phyloP scores from a whole-genome alignment of 768 basidiomycete species.

The Phaffia tasmanica region DNA sequence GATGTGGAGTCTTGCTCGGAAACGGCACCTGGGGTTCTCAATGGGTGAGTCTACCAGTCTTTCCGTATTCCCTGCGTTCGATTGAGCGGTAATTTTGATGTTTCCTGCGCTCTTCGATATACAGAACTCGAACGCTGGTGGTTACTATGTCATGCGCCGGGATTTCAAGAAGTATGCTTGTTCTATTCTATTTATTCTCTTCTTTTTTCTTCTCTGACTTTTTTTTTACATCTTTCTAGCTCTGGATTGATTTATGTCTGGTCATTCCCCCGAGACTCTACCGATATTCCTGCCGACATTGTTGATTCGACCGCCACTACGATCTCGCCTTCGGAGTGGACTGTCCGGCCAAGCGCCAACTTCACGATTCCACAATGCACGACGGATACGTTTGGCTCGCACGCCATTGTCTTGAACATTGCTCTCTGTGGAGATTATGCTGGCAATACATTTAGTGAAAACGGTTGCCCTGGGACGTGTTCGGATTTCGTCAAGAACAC shows the following conservation, averaged over 20 bases:
- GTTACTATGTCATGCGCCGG: slow-evolving; percentile 50
- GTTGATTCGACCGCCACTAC: slow-evolving; percentile 24
- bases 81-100: too few relatives aligned
- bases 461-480: slow-evolving; percentile 32
- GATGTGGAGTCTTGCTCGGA: slow-evolving; percentile 47
- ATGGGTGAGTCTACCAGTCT: slow-evolving; percentile 8
- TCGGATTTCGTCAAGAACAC: slow-evolving; percentile 53
- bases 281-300: slow-evolving; percentile 43
- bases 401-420: slow-evolving; percentile 46
- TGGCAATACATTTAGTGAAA: slow-evolving; percentile 29
- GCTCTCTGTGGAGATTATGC: slow-evolving; percentile 36
- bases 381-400: slow-evolving; percentile 34
- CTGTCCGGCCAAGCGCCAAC: slow-evolving; percentile 33
- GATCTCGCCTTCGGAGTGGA: slow-evolving; percentile 31
- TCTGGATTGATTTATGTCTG: slow-evolving; percentile 48
- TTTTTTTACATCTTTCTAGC: not conserved
- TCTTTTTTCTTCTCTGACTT: not conserved
- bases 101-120: too few relatives aligned
- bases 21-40: slow-evolving; percentile 40
- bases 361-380: slow-evolving; percentile 33
- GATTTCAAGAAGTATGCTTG: slow-evolving; percentile 28
- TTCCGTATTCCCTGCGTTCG: slow-evolving; percentile 44
- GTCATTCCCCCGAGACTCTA: slow-evolving; percentile 50
- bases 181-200: not conserved
- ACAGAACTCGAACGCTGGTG: slow-evolving; percentile 40